Evolutionary conservation across 164 flowering plant genomes (phyloP).

Genomic region (Macadamia tetraphylla): DNA sequence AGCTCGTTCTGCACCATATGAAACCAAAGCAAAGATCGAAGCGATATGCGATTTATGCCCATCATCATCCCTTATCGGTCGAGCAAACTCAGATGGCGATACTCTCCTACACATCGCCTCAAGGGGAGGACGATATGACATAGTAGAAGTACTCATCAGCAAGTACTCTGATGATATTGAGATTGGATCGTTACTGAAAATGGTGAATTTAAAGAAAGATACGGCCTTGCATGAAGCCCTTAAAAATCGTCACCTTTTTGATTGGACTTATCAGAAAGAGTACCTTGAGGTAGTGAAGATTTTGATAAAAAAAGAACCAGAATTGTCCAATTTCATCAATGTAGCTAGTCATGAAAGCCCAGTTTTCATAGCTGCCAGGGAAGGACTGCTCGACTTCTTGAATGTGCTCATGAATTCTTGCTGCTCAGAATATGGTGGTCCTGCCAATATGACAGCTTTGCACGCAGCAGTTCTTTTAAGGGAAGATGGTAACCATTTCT

Average conservation of each 20-base stretch:
- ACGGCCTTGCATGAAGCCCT: slow-evolving; percentile 1
- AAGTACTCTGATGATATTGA: too few relatives aligned
- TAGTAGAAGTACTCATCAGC: neutral
- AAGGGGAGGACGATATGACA: neutral
- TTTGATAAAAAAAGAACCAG: neutral
- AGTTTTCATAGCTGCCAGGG: neutral
- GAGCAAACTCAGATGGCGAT: slow-evolving; percentile 2
- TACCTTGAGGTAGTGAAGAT: neutral
- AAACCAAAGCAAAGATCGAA: too few relatives aligned
- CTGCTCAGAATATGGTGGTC: neutral
- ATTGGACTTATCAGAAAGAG: too few relatives aligned
- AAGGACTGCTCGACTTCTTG: neutral
- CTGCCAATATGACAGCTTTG: neutral
- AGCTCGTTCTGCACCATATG: too few relatives aligned
- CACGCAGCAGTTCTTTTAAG: neutral
- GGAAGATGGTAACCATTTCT: too few relatives aligned
- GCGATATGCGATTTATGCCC: neutral
- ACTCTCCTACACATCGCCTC: slow-evolving; percentile 12
- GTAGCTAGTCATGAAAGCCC: neutral
- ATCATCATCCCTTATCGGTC: neutral
- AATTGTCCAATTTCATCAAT: neutral
- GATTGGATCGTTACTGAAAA: neutral
- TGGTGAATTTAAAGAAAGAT: neutral
- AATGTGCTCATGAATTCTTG: neutral
- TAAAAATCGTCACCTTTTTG: neutral